These are phyloP conservation scores for Endothia cerciana DNA, from an alignment of 2,329 filamentous ascomycete genomes.

Conservation along the genomic window DNA sequence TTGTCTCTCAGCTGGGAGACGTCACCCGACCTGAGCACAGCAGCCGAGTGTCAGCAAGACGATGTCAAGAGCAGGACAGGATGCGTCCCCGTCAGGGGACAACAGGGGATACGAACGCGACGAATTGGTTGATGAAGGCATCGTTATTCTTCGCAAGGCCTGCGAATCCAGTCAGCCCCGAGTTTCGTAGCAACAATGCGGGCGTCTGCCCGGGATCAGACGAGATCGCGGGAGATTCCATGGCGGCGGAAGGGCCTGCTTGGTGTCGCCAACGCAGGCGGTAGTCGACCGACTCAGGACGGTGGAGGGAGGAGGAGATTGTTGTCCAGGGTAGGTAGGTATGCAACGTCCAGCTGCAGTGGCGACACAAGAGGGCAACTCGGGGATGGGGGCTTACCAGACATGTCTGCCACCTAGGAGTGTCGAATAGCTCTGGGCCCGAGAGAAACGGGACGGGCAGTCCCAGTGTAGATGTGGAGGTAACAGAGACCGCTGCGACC, in stretches of 20 bases:
- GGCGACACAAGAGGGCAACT: not conserved
- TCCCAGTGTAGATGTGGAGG: not conserved
- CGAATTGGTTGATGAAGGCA: conserved; percentile 26
- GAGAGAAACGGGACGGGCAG: not conserved
- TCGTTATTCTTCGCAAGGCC: conserved; percentile 26
- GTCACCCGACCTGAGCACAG: conserved; percentile 55
- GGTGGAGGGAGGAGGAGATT: not conserved
- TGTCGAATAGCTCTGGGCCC: not conserved
- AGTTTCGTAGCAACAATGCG: not conserved
- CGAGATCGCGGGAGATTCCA: not conserved
- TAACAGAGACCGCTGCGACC: too few relatives aligned
- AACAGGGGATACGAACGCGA: conserved; percentile 5
- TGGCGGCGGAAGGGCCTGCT: not conserved
- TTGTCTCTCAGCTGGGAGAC: conserved; percentile 74
- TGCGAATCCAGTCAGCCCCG: not conserved
- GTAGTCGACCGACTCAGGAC: not conserved
- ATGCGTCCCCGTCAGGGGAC: not conserved
- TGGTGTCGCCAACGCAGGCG: too few relatives aligned
- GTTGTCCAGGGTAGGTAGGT: too few relatives aligned
- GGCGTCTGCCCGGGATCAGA: not conserved
- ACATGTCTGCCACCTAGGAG: conserved; percentile 13
- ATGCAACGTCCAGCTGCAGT: not conserved
- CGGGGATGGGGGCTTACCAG: conserved; percentile 3
- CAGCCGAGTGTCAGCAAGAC: conserved; percentile 7
- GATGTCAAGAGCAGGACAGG: not conserved